Evolutionary conservation across 1,284 basidiomycete species (phyloP), one percentile per base, ranked within the genome.

Genomic region (Neonothopanus nambi): DNA sequence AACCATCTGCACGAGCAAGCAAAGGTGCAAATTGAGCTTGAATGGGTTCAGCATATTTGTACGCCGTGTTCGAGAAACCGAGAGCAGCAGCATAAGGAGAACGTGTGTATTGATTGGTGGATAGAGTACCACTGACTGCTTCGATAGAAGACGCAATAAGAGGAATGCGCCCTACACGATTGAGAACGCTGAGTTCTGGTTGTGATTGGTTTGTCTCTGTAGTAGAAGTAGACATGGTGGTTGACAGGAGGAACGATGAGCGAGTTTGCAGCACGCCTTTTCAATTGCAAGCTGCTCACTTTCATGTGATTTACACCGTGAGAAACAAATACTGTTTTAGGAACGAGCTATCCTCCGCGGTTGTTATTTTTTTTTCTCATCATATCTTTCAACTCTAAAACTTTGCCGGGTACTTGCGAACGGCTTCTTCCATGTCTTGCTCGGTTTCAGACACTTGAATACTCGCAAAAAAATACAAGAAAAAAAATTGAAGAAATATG

Each of bases 81-180:
- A 85, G 82, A 3, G 85, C 87, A 28, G 80, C 78, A 18, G 75
- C 69, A 67, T 89, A 90, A 1, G 86, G 76, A 17, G 78, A 74
- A 61, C 80, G 77, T 21, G 84, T 89, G 66, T 82, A 80, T 2
- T 75, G 54, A 70, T 88, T 85, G 47, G 71, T 74, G 30, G 74
- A 73, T 54, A 91, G 77, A 15, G 81, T 78, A 23, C 72, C 67
- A 65, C 87, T 81, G 53, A 90, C 67, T 36, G 81, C 77, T 55
- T 73, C 73, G 52, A 89, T 66, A 1, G 81, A 82, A 52, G 80
- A 84, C 45, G 79, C 79, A 63, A 91, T 74, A 47, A 91, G 70
- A 18, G 89, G 89, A 57, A 90, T 89, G 49, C 80, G 78, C 17
- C 76, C 77, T 51, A 91, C 79, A 56, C 88, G 84, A 48, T 66